A percentile compares a stretch with the other conserved stretches of the same genome.
These are phyloP conservation scores for Monosporascus ibericus DNA, from an alignment of 2,329 filamentous ascomycete genomes.

Conservation along the genomic window DNA sequence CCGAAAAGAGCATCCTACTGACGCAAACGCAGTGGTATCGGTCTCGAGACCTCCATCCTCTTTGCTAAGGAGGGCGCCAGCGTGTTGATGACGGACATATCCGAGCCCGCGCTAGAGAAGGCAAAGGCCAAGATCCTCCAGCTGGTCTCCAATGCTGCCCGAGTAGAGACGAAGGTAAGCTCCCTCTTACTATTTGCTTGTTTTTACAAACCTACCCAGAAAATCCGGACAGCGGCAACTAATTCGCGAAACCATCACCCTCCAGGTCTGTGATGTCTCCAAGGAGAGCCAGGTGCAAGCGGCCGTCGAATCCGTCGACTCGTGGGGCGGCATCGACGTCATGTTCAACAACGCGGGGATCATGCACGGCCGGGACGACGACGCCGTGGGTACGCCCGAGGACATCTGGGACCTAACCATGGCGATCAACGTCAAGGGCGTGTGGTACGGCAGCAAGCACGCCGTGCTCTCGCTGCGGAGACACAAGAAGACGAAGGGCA, in stretches of 20 bases:
- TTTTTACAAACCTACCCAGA: background rate
- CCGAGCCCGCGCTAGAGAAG: constrained; percentile 68
- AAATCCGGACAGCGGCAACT: background rate
- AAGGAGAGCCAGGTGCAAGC: constrained; percentile 74
- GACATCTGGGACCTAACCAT: constrained; percentile 93
- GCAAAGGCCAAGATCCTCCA: constrained; percentile 70
- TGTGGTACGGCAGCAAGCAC: constrained; percentile 96
- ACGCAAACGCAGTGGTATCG: constrained; percentile 65
- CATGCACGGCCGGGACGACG: constrained; percentile 80
- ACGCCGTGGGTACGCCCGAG: constrained; percentile 79
- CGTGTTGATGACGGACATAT: constrained; percentile 82
- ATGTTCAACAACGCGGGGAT: constrained; percentile 98
- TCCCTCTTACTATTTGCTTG: background rate
- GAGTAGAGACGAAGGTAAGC: constrained; percentile 53
- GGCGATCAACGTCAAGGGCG: constrained; percentile 93
- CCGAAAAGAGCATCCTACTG: constrained; percentile 5
- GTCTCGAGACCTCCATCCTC: constrained; percentile 84
- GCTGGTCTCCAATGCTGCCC: constrained; percentile 55
- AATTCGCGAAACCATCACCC: constrained; percentile 14
- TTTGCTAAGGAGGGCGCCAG: constrained; percentile 84
- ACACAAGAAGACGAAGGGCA: constrained; percentile 71
- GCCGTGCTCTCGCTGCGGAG: constrained; percentile 75
- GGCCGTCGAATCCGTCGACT: constrained; percentile 67
- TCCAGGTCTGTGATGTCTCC: constrained; percentile 66
- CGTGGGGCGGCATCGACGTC: constrained; percentile 82